Evolutionary conservation across 1,284 basidiomycete genomes (phyloP).

Genomic region (Ceratobasidium sp.): DNA sequence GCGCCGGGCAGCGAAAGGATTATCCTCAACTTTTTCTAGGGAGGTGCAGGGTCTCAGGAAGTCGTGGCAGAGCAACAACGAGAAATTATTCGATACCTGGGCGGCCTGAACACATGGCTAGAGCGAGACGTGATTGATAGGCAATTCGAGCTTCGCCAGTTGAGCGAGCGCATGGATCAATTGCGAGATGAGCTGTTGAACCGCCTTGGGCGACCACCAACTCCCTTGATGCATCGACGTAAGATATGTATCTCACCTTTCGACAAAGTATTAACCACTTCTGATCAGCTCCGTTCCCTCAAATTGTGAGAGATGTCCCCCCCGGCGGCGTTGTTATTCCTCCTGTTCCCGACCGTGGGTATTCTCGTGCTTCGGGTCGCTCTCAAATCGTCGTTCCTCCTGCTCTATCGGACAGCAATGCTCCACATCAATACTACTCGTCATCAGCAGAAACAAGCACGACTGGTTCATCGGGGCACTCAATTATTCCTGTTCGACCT

Average conservation of each 20-base stretch:
- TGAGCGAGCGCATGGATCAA: slow-evolving; percentile 39
- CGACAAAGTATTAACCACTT: too few species aligned
- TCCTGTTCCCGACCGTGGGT: slow-evolving; percentile 16
- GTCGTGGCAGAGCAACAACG: slow-evolving; percentile 40
- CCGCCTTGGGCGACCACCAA: slow-evolving; percentile 32
- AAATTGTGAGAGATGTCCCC: slow-evolving; percentile 36
- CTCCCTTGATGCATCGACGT: slow-evolving; percentile 36
- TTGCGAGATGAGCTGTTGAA: slow-evolving; percentile 37
- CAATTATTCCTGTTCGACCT: too few species aligned
- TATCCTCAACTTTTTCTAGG: slow-evolving; percentile 1
- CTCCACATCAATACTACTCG: not conserved
- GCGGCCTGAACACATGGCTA: slow-evolving; percentile 42
- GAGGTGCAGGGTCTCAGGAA: slow-evolving; percentile 35
- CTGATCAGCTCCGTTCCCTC: too few species aligned
- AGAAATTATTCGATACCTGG: slow-evolving; percentile 43
- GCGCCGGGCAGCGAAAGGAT: too few species aligned
- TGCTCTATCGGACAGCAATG: slow-evolving; percentile 15
- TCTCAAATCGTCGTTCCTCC: slow-evolving; percentile 27
- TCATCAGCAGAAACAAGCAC: not conserved
- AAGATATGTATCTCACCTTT: not conserved
- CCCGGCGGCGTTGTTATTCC: slow-evolving; percentile 12
- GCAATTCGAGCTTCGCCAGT: slow-evolving; percentile 36
- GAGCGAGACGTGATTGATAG: slow-evolving; percentile 41
- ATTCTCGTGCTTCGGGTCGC: not conserved
- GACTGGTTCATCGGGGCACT: not conserved